Percentiles rank a stretch among this genome's conserved stretches.
Conservation (phyloP, 345 rosid species). For the Streptanthus diversifolius region DNA sequence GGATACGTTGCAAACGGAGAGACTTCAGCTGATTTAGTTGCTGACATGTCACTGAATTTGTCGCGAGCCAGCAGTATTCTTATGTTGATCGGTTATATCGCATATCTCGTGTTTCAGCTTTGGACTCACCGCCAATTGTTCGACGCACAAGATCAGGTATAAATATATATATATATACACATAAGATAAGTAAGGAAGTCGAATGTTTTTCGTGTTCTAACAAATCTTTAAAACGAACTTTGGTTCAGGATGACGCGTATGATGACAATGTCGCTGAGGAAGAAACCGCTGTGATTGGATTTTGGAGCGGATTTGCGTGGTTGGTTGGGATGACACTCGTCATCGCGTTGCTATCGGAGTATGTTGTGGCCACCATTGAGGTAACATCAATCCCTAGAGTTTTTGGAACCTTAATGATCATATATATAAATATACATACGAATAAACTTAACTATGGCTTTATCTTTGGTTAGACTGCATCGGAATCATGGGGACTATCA, state of each 20-base stretch:
- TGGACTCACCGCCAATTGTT: conserved; percentile 61
- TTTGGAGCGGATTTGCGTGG: conserved; percentile 87
- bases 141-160: conserved; percentile 34
- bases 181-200: neutral
- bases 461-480: conserved; percentile 49
- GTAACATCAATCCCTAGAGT: conserved; percentile 28
- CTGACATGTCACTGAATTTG: conserved; percentile 43
- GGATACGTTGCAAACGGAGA: conserved; percentile 39
- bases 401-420: neutral
- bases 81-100: conserved; percentile 69
- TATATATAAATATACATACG: neutral
- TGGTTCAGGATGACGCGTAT: conserved; percentile 45
- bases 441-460: neutral
- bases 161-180: neutral
- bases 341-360: conserved; percentile 81
- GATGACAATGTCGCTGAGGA: conserved; percentile 41
- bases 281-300: conserved; percentile 70
- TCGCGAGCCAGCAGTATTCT: conserved; percentile 80
- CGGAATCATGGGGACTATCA: conserved; percentile 87
- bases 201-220: neutral
- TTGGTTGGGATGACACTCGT: conserved; percentile 76
- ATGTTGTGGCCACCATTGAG: conserved; percentile 95
- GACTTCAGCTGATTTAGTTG: conserved; percentile 24
- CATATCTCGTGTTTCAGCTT: conserved; percentile 82
- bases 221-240: neutral